Evolutionary conservation across 1,284 basidiomycete species (phyloP), one percentile per base, ranked within the genome.

Genomic region (Austroboletus novae-zelandiae): DNA sequence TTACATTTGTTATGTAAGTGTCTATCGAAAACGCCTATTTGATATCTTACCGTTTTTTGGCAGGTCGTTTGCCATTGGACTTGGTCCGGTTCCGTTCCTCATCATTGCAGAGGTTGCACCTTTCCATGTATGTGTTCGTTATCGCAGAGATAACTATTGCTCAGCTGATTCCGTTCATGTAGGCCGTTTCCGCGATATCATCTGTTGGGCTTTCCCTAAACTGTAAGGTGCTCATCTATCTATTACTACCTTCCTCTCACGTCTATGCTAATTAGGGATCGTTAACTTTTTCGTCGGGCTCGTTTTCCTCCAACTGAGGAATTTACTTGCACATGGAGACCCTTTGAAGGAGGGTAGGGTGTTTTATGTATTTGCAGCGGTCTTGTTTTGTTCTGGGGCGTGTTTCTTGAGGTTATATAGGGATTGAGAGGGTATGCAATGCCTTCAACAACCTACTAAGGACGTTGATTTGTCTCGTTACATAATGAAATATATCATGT

Each of bases 71-170:
- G 89, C 91, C 0, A 73, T 91, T 35, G 94, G 94, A 1, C 76
- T 97, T n/a, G 94, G 94, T 1, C 94, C 94, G 1, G 74, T 97
- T 32, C 94, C 94, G 0, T 97, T 94, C 65, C 84, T 98, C 39
- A 87, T 97, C 69, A 85, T 96, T 30, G 85, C 92, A n/a, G 94
- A 98, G 64, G 81, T 97, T 23, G 86, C 94, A 0, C 94, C 94
- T 2, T 68, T 78, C 41, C 77, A 87, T 61, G 89, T 87, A 68
- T 58, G 85, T 73, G 37, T 14, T 15, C 20, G 30, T 13, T 11
- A 32, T 51, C 43, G 39, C 48, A 13, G 40, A 50, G 29, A 31
- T 20, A 4, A 37, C 8, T 14, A 18, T 29, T 34, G 46, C 43
- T 34, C n/a, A n/a, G 43, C 25, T 23, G 27, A 34, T 46, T 47